Base-by-base conservation (phyloP, 352 stramenopile genomes). In the Thraustotheca clavata region DNA sequence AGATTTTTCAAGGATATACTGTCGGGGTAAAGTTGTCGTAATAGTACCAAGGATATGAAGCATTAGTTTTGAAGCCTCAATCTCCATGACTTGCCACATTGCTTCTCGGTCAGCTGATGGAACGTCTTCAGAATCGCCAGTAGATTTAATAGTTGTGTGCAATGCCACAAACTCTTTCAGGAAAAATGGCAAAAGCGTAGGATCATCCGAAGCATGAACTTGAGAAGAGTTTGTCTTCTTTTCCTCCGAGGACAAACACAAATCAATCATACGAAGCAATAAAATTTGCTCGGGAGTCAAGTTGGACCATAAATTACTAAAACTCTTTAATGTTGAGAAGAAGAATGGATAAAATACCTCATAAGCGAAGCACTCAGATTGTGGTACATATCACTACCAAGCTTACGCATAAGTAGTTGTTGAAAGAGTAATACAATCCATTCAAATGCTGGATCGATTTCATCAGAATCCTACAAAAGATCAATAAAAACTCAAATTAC, bases 281-380 rank as follows among this genome's bases (percentile, higher is more conserved):
- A 93, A 88, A 36, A 91, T 71, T 49, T 93, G 81, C 59, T 93
- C 83, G 0, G 83, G 83, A 34, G 83, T 91, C 40, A 93, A 78
- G 27, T 80, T 74, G 49, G 81, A 89, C 81, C 83, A 93, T 22
- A 93, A 69, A 3, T 38, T 27, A 31, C 55, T 62, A 33, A 24
- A 11, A 7, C 7, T 11, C 12, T 31, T 35, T 52, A 31, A 60
- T 14, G 22, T 40, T 16, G 20, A 26, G 34, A 47, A 6, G 11
- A 60, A 46, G 5, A 6, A 12, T 38, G 29, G 34, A 22, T 27
- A n/a, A 14, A 20, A 39, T 76, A 75, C 61, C 83, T 93, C 0
- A 92, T 70, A 66, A 92, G 76, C 67, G 88, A 79, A 6, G 79
- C 81, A 3, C 83, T 77, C 0, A 92, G 77, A 2, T 77, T 77